These are phyloP conservation scores for Friedmanniomyces endolithicus DNA, from an alignment of 495 filamentous ascomycete genomes.

Conservation along the genomic window DNA sequence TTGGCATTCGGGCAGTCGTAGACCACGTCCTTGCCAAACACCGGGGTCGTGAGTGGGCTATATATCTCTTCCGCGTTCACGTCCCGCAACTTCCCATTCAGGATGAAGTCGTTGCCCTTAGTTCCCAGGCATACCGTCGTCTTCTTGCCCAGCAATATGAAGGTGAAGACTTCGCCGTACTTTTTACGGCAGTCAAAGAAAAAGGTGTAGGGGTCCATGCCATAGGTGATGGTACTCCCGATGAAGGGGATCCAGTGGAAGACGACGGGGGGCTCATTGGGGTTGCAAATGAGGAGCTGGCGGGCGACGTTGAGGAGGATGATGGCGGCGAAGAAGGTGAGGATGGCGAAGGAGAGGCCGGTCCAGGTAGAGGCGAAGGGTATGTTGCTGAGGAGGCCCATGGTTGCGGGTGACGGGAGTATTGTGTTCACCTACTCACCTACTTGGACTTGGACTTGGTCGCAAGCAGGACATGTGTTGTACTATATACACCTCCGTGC, in stretches of 20 bases:
- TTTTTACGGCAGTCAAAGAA: conserved; percentile 45
- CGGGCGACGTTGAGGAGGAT: conserved; percentile 30
- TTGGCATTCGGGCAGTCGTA: conserved; percentile 56
- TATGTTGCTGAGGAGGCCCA: conserved; percentile 29
- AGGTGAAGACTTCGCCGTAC: conserved; percentile 57
- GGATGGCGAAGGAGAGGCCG: conserved; percentile 16
- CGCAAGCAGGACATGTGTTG: neutral
- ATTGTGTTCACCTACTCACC: too few relatives aligned
- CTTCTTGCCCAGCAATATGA: conserved; percentile 51
- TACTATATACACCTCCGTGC: too few relatives aligned
- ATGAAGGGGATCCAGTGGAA: conserved; percentile 54
- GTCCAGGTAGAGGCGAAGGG: conserved; percentile 17
- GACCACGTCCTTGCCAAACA: conserved; percentile 52
- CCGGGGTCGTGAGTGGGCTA: conserved; percentile 46
- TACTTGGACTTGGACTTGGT: neutral
- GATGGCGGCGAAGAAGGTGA: conserved; percentile 20
- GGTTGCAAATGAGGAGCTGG: conserved; percentile 33
- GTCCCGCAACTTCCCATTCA: conserved; percentile 49
- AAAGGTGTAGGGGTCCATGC: conserved; percentile 52
- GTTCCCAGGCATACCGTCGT: conserved; percentile 50
- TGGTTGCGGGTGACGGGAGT: conserved; percentile 13
- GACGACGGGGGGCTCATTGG: conserved; percentile 48
- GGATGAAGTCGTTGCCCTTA: conserved; percentile 51
- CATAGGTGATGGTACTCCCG: conserved; percentile 51
- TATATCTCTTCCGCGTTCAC: conserved; percentile 56